These are phyloP conservation scores for Acanthamoeba sp. DNA, from an alignment of 208 protist genomes.

Conservation along the genomic window DNA sequence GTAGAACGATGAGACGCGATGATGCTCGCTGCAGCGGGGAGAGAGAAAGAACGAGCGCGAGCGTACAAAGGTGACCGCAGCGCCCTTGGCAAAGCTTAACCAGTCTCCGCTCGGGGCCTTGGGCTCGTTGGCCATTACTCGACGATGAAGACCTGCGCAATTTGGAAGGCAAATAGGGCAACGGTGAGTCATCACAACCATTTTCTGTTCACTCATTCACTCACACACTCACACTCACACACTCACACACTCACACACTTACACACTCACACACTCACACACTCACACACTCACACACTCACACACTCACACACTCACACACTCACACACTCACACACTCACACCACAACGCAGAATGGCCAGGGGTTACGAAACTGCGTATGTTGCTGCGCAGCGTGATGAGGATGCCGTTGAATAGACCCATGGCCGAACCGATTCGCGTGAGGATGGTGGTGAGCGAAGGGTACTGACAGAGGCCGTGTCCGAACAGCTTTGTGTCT, in stretches of 20 bases:
- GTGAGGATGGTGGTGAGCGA: conserved; percentile 25
- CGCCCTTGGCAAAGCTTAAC: conserved; percentile 26
- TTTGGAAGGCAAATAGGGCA: no score
- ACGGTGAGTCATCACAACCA: no score
- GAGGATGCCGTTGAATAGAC: conserved; percentile 51
- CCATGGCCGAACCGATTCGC: conserved; percentile 35
- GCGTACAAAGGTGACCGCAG: not conserved
- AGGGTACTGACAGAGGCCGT: conserved; percentile 38
- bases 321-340: no score
- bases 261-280: no score
- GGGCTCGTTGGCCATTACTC: conserved; percentile 13
- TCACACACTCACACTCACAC: no score
- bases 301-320: no score
- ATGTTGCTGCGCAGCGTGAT: conserved; percentile 57
- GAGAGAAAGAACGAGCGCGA: not conserved
- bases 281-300: no score
- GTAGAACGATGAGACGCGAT: no score
- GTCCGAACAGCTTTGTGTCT: conserved; percentile 10
- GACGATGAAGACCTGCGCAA: not conserved
- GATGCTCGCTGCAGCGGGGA: not conserved
- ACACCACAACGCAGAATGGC: no score
- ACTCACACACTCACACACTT: no score
- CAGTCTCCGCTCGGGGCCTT: conserved; percentile 27
- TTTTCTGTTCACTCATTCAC: no score
- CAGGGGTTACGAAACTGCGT: no score